These are phyloP conservation scores for Escallonia rubra DNA, from an alignment of 129 eudicot genomes.

Conservation along the genomic window DNA sequence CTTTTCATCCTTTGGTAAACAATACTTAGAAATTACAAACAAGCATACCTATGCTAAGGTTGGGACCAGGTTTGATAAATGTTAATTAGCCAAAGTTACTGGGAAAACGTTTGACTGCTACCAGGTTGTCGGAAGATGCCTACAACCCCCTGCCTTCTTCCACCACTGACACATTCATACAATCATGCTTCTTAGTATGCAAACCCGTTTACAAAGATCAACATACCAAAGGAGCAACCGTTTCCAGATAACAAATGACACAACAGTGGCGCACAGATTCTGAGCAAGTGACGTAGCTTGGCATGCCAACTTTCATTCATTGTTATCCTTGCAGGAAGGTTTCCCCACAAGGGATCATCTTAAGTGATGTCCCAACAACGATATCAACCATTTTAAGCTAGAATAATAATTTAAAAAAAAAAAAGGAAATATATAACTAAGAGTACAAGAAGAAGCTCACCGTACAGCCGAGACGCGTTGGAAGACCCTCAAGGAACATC, in stretches of 20 bases:
- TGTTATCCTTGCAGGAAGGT: neutral
- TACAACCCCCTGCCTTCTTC: too few relatives aligned
- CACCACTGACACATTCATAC: too few relatives aligned
- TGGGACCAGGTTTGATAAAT: too few relatives aligned
- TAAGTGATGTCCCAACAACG: too few relatives aligned
- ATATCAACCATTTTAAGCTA: too few relatives aligned
- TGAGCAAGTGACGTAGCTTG: neutral
- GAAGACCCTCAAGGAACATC: conserved; percentile 82
- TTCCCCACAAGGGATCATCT: neutral
- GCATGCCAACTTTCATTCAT: neutral
- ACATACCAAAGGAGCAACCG: neutral
- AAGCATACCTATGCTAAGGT: too few relatives aligned
- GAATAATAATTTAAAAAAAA: neutral
- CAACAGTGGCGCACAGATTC: too few relatives aligned
- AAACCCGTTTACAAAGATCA: neutral
- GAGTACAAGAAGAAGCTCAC: conserved; percentile 33
- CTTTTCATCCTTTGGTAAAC: too few relatives aligned
- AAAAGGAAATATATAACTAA: neutral
- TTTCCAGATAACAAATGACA: neutral
- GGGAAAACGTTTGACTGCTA: too few relatives aligned
- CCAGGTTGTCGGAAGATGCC: too few relatives aligned
- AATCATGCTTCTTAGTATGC: neutral
- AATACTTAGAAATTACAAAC: too few relatives aligned
- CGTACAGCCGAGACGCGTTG: conserved; percentile 71
- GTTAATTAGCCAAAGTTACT: too few relatives aligned